Conservation (phyloP, 805 yeast genomes). For the Cyberlindnera misumaiensis region DNA sequence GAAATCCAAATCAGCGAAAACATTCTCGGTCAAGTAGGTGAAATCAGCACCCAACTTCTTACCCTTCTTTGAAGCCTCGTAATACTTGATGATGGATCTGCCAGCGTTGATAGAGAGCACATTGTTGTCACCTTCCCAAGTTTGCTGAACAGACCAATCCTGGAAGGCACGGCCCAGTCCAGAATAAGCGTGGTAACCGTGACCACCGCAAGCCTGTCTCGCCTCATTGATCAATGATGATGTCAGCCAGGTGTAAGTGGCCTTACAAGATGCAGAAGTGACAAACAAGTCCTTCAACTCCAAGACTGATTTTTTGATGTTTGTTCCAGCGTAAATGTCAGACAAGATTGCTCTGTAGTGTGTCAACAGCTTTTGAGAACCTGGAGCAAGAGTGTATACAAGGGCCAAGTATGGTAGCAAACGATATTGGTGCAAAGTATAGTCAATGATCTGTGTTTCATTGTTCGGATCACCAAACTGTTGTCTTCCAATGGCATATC, state of each 20-base stretch:
- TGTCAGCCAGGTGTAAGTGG: constrained; percentile 83
- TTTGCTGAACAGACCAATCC: constrained; percentile 97
- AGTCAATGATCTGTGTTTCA: constrained; percentile 75
- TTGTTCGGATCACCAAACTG: constrained; percentile 58
- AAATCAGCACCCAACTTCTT: constrained; percentile 25
- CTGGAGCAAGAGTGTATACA: constrained; percentile 69
- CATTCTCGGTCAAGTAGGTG: constrained; percentile 25
- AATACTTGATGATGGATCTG: constrained; percentile 49
- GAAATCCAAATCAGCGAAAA: constrained; percentile 21
- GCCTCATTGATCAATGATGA: constrained; percentile 79
- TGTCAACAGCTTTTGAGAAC: constrained; percentile 52
- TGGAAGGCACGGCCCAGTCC: constrained; percentile 84
- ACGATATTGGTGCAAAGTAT: constrained; percentile 84
- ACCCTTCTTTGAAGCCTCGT: constrained; percentile 31
- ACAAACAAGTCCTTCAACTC: constrained; percentile 74
- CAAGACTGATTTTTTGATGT: constrained; percentile 44
- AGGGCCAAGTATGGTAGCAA: constrained; percentile 79
- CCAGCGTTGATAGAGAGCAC: constrained; percentile 81
- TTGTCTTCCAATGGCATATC: constrained; percentile 53
- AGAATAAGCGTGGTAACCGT: constrained; percentile 89
- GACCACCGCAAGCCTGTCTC: constrained; percentile 94
- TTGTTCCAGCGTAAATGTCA: constrained; percentile 43
- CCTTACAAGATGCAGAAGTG: constrained; percentile 81
- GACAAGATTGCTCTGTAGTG: constrained; percentile 44
- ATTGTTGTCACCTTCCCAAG: constrained; percentile 98